Conservation (phyloP, 768 basidiomycete genomes). For the Psilocybe subaeruginosa region DNA sequence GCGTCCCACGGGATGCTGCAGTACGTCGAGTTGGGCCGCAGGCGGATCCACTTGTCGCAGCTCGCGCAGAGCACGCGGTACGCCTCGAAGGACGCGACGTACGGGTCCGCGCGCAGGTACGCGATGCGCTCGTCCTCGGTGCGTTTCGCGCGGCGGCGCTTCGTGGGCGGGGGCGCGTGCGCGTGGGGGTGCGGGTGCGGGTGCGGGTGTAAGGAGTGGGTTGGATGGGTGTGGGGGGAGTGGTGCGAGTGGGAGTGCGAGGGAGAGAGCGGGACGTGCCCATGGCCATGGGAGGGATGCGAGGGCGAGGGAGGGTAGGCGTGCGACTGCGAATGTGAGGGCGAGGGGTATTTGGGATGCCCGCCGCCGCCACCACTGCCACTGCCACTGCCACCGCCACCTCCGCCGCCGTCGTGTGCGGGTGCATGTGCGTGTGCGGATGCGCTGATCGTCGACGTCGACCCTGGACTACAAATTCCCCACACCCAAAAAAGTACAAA, state of each 20-base stretch:
- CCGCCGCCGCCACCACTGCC: too few relatives aligned
- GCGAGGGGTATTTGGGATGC: too few relatives aligned
- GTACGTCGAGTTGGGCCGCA: slow-evolving; percentile 86
- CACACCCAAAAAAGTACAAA: too few relatives aligned
- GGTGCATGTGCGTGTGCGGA: too few relatives aligned
- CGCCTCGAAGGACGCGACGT: slow-evolving; percentile 80
- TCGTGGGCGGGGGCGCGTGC: slow-evolving; percentile 40
- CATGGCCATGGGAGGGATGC: not conserved
- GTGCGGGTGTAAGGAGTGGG: not conserved
- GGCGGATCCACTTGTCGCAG: slow-evolving; percentile 85
- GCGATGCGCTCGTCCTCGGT: slow-evolving; percentile 79
- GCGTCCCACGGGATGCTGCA: slow-evolving; percentile 91
- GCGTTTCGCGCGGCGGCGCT: slow-evolving; percentile 61
- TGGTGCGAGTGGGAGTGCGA: not conserved
- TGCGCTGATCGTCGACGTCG: too few relatives aligned
- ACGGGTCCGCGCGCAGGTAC: slow-evolving; percentile 70
- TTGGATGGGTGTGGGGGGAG: slow-evolving; percentile 16
- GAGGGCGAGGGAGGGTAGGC: not conserved
- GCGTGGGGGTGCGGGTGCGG: slow-evolving; percentile 20
- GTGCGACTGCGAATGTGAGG: too few relatives aligned
- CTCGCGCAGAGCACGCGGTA: slow-evolving; percentile 79
- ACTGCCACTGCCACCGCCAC: too few relatives aligned
- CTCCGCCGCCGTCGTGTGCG: too few relatives aligned
- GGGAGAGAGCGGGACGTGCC: too few relatives aligned
- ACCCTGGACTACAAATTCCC: too few relatives aligned